Evolutionary conservation across 1,139 yeast species (phyloP).

Genomic region (Suhomyces ambrosiae): DNA sequence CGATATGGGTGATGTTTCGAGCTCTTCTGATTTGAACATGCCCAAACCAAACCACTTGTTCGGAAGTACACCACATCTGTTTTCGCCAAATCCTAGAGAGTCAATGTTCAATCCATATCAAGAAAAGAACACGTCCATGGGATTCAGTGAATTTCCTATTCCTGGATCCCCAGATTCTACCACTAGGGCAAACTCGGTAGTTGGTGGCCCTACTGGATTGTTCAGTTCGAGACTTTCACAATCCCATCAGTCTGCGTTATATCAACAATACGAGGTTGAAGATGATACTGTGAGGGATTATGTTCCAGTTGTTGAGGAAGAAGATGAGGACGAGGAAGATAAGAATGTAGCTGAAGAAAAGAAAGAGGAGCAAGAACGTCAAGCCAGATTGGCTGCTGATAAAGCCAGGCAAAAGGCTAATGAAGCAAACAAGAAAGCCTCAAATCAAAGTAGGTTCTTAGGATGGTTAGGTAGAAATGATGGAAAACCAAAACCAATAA

Average conservation of each 20-base stretch:
- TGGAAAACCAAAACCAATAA: slow-evolving; percentile 71
- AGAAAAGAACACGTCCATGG: slow-evolving; percentile 23
- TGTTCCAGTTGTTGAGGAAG: slow-evolving; percentile 48
- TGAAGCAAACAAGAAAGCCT: slow-evolving; percentile 16
- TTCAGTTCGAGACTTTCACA: slow-evolving; percentile 45
- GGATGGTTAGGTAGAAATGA: slow-evolving; percentile 50
- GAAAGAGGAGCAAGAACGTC: slow-evolving; percentile 18
- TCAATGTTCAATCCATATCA: slow-evolving; percentile 35
- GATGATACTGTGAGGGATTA: slow-evolving; percentile 52
- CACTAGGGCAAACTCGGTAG: slow-evolving; percentile 49
- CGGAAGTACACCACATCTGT: slow-evolving; percentile 11
- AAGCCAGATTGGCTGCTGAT: slow-evolving; percentile 20
- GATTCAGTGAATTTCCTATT: slow-evolving; percentile 47
- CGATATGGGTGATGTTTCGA: slow-evolving; percentile 22
- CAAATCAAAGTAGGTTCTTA: slow-evolving; percentile 45
- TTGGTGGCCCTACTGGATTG: slow-evolving; percentile 39
- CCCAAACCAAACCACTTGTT: slow-evolving; percentile 10
- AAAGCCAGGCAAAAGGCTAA: slow-evolving; percentile 18
- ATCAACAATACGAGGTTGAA: slow-evolving; percentile 50
- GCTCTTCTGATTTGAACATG: slow-evolving; percentile 7
- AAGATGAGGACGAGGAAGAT: slow-evolving; percentile 44
- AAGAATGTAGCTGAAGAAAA: slow-evolving; percentile 15
- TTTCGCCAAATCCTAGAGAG: slow-evolving; percentile 15
- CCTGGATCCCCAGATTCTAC: slow-evolving; percentile 52
- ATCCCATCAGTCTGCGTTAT: slow-evolving; percentile 49